A percentile compares a stretch with the other conserved stretches of the same genome.
phyloP scores from a whole-genome alignment of 2,329 filamentous ascomycete genomes.

The Amphichorda felina region DNA sequence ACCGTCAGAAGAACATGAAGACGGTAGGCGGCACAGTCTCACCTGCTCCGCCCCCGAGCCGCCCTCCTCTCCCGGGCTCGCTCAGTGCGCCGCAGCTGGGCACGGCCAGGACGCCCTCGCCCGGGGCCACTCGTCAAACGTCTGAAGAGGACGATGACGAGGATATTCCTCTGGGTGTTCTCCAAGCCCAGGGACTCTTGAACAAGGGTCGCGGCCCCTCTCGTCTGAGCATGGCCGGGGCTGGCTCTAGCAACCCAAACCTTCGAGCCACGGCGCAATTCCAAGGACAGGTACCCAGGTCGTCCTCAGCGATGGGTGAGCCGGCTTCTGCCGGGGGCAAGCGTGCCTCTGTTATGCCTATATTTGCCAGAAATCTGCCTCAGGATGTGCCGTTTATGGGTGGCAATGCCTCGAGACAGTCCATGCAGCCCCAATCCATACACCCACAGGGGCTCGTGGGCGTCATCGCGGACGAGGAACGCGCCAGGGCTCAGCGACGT shows the following conservation, averaged over 20 bases:
- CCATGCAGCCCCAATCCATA: constrained; percentile 34
- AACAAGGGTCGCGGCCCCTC: constrained; percentile 64
- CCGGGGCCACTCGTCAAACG: constrained; percentile 24
- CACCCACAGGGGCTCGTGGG: constrained; percentile 74
- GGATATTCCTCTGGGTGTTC: constrained; percentile 74
- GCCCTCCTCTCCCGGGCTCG: constrained; percentile 43
- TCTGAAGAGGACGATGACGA: constrained; percentile 84
- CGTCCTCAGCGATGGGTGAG: constrained; percentile 48
- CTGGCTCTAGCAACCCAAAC: constrained; percentile 63
- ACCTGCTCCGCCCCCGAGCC: constrained; percentile 24
- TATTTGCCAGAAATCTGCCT: constrained; percentile 72
- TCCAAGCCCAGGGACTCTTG: constrained; percentile 83
- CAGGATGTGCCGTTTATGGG: constrained; percentile 71
- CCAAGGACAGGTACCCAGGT: constrained; percentile 37
- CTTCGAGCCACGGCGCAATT: constrained; percentile 40
- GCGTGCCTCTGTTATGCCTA: constrained; percentile 46
- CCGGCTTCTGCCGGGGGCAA: constrained; percentile 13
- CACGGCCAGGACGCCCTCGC: constrained; percentile 21
- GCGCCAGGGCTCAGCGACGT: constrained; percentile 63
- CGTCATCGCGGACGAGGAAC: constrained; percentile 78
- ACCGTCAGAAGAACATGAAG: constrained; percentile 95
- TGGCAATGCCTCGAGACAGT: constrained; percentile 60
- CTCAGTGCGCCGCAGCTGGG: constrained; percentile 51
- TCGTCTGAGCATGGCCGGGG: constrained; percentile 50
- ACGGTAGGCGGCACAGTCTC: constrained; percentile 49